Percentiles rank a stretch among this genome's conserved stretches.
Evolutionary conservation across 192 early-diverging fungal species (phyloP).

Genomic region (Coemansia sp.): DNA sequence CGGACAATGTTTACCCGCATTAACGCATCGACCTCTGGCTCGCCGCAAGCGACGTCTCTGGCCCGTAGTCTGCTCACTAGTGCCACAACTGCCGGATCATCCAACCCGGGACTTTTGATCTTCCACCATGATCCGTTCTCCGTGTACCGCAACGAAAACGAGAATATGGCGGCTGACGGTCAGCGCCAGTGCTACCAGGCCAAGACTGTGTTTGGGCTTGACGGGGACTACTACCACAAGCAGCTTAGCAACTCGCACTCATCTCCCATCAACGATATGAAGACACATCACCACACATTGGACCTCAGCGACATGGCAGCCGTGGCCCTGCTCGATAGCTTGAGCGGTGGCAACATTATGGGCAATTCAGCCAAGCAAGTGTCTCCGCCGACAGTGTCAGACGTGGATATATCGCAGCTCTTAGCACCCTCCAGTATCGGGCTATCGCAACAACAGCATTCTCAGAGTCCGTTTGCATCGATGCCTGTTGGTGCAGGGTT

Average conservation of each 20-base stretch:
- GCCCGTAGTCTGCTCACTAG: slow-evolving; percentile 4
- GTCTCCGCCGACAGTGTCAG: slow-evolving; percentile 15
- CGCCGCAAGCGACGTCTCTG: slow-evolving; percentile 7
- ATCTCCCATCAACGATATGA: background rate
- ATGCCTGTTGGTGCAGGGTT: background rate
- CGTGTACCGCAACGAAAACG: slow-evolving; percentile 17
- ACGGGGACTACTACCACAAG: background rate
- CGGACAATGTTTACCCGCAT: slow-evolving; percentile 4
- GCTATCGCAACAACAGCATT: background rate
- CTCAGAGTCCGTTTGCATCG: background rate
- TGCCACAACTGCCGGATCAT: background rate
- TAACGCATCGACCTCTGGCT: background rate
- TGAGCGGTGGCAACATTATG: slow-evolving; percentile 25
- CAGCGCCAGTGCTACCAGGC: slow-evolving; percentile 13
- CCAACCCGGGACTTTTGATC: slow-evolving; percentile 12
- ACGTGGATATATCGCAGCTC: slow-evolving; percentile 13
- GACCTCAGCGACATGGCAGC: slow-evolving; percentile 52
- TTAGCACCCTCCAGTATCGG: slow-evolving; percentile 5
- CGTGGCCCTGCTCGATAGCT: slow-evolving; percentile 49
- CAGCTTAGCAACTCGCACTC: slow-evolving; percentile 2
- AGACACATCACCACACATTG: slow-evolving; percentile 15
- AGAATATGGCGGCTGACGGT: slow-evolving; percentile 16
- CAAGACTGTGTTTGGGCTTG: slow-evolving; percentile 8
- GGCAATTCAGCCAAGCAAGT: slow-evolving; percentile 10
- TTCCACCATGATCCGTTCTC: slow-evolving; percentile 31